A percentile compares a stretch with the other conserved stretches of the same genome.
These are phyloP conservation scores for Peniophora sp. DNA, from an alignment of 1,284 basidiomycete genomes.

Conservation along the genomic window DNA sequence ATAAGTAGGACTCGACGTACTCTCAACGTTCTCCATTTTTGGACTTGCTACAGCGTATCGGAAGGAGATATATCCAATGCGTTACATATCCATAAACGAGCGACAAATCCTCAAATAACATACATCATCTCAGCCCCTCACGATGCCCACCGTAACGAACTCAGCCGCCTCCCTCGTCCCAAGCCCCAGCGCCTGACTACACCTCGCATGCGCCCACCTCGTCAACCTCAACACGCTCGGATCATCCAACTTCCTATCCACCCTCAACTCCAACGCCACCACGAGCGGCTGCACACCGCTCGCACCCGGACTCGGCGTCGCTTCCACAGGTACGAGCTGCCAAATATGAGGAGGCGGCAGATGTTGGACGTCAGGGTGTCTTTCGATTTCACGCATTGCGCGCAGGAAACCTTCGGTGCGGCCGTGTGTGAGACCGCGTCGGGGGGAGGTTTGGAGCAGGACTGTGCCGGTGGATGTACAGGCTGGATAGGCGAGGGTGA, in stretches of 20 bases:
- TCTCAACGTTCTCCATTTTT: too few species aligned
- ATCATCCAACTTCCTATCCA: constrained; percentile 61
- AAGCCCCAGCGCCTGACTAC: constrained; percentile 29
- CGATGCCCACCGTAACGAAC: constrained; percentile 40
- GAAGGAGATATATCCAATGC: too few species aligned
- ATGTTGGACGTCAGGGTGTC: constrained; percentile 71
- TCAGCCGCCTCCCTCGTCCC: constrained; percentile 22
- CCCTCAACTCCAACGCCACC: constrained; percentile 78
- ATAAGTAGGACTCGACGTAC: too few species aligned
- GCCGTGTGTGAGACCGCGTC: constrained; percentile 45
- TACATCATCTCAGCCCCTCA: constrained; percentile 24
- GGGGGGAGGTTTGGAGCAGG: constrained; percentile 81
- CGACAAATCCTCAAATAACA: too few species aligned
- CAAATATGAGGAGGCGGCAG: constrained; percentile 80
- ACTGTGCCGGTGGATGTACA: constrained; percentile 75
- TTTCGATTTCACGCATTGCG: constrained; percentile 78
- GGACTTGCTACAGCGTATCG: too few species aligned
- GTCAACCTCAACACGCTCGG: constrained; percentile 68
- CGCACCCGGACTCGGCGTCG: constrained; percentile 9
- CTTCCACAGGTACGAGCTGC: constrained; percentile 59
- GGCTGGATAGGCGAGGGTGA: constrained; percentile 74
- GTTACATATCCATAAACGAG: too few species aligned
- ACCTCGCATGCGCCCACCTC: constrained; percentile 63
- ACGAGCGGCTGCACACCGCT: constrained; percentile 43
- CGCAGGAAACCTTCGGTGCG: constrained; percentile 75